Evolutionary conservation across 2,329 filamentous ascomycete species (phyloP).

Genomic region (Tricladium varicosporioides): DNA sequence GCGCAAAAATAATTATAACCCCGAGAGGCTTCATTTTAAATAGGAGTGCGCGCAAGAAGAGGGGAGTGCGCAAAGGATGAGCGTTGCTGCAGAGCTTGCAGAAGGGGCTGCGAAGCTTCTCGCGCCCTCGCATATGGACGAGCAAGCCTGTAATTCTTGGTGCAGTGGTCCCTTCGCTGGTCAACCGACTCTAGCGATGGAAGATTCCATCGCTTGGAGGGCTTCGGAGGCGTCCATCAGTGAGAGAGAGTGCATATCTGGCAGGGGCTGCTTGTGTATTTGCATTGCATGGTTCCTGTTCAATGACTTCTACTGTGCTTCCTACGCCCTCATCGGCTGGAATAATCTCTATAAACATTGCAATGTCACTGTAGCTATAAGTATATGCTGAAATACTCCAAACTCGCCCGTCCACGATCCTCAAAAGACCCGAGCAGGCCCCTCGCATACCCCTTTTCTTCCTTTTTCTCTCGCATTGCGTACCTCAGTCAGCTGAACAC

Average conservation of each 20-base stretch:
- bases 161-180: neutral
- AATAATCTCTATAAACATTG: too few relatives aligned
- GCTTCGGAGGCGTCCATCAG: neutral
- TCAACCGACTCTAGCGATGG: slow-evolving; percentile 13
- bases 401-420: too few relatives aligned
- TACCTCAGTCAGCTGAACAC: neutral
- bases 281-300: too few relatives aligned
- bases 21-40: neutral
- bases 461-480: neutral
- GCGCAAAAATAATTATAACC: neutral
- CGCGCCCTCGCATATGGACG: neutral
- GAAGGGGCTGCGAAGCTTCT: neutral
- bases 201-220: slow-evolving; percentile 8
- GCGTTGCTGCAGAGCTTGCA: neutral
- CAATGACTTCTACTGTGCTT: too few relatives aligned
- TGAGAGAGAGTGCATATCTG: neutral
- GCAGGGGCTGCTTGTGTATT: too few relatives aligned
- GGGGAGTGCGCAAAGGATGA: too few relatives aligned
- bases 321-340: too few relatives aligned
- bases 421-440: too few relatives aligned
- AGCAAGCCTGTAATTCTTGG: neutral
- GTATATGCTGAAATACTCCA: too few relatives aligned
- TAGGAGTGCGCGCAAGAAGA: neutral
- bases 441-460: neutral
- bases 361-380: too few relatives aligned